Base-by-base conservation (phyloP, 2,329 filamentous ascomycete species). In the Colletotrichum musicola region DNA sequence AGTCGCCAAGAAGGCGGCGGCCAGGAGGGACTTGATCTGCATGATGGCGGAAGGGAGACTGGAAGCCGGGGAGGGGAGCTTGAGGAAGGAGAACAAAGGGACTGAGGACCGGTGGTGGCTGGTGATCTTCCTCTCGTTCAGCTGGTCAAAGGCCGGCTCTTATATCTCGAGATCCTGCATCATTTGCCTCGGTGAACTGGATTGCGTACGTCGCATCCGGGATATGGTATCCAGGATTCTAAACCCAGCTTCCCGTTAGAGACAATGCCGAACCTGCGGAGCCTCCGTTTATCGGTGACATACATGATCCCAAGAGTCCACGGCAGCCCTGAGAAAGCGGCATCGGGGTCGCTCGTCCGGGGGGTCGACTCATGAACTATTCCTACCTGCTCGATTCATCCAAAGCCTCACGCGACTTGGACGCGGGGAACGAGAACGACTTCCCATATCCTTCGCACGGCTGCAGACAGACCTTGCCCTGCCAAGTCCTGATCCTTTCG, bases 11-110 rank as follows among this genome's bases (percentile, higher is more conserved):
- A 64, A 42, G 30, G 54, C 62, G 30, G 54, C 58, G 22, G 58
- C 53, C 27, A 64, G 16, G n/a, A 64, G 42, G 38, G 20, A 18
- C 54, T 59, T 64, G 54, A 64, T 30, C 16, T 58, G 62, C 62
- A 64, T 64, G 4, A 16, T 51, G 30, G 20, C 20, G 18, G 22
- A 50, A 47, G 50, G 40, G 40, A 14, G 30, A 7, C 40, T 42
- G 13, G 12, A 42, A 14, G 16, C 30, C 25, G 30, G 18, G n/a
- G 60, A 55, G 50, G 14, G 40, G 40, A 25, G 40, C 40, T 42
- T 16, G 40, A 42, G 40, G 3, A n/a, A 7, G 40, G 13, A 42
- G 13, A n/a, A 14, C 30, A 14, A 42, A n/a, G 12, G 40, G 16
- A 42, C 16, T 3, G 6, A 42, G 40, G 40, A 42, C 40, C 40